These are phyloP conservation scores for Mycena galopus DNA, from an alignment of 768 basidiomycete genomes.

Conservation along the genomic window DNA sequence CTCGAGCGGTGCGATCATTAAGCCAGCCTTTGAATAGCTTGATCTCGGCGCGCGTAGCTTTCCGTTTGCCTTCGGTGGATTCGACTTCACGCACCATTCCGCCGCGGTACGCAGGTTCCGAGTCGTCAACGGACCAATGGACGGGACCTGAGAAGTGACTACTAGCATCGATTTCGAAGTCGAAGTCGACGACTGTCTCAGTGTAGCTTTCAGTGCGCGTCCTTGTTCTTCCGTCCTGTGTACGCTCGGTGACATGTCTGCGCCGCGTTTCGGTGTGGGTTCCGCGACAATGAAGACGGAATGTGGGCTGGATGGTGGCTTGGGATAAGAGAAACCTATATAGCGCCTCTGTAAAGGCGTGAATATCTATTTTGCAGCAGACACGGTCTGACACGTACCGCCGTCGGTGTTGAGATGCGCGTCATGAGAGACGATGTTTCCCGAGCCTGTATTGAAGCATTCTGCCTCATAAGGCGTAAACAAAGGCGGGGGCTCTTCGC, in stretches of 20 bases:
- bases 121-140: conserved; percentile 75
- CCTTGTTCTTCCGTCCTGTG: conserved; percentile 48
- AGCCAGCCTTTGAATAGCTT: conserved; percentile 61
- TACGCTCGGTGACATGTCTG: conserved; percentile 57
- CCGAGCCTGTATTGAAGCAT: conserved; percentile 61
- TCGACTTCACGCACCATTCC: conserved; percentile 72
- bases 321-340: conserved; percentile 80
- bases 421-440: conserved; percentile 78
- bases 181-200: conserved; percentile 75
- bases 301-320: conserved; percentile 58
- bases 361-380: conserved; percentile 2
- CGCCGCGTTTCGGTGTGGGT: conserved; percentile 67
- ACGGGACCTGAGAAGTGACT: conserved; percentile 52
- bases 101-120: conserved; percentile 75
- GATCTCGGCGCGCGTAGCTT: conserved; percentile 56
- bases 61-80: conserved; percentile 48
- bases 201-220: conserved; percentile 64
- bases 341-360: conserved; percentile 60
- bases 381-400: conserved; percentile 35
- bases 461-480: conserved; percentile 77
- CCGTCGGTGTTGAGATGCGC: conserved; percentile 76
- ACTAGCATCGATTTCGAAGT: conserved; percentile 72
- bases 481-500: conserved; percentile 67
- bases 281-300: conserved; percentile 64
- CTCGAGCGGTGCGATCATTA: conserved; percentile 57